Conservation (phyloP, 2,329 filamentous ascomycete species). For the Pseudovirgaria hyperparasitica region DNA sequence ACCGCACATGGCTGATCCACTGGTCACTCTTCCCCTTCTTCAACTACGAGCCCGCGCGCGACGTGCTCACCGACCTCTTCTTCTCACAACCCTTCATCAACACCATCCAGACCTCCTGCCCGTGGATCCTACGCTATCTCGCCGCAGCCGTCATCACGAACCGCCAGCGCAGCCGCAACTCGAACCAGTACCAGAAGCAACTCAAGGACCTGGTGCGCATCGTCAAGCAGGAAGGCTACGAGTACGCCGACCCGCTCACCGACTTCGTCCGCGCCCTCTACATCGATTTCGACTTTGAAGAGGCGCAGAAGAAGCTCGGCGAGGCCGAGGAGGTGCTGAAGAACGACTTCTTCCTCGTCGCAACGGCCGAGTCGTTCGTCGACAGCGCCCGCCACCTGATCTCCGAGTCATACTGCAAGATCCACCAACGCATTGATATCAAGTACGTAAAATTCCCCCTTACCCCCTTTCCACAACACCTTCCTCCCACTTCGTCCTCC, state of each 20-base stretch:
- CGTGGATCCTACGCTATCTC: constrained; percentile 92
- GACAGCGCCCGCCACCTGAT: constrained; percentile 92
- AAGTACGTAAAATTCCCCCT: constrained; percentile 40
- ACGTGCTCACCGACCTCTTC: constrained; percentile 87
- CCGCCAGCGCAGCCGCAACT: constrained; percentile 54
- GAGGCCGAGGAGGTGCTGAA: constrained; percentile 85
- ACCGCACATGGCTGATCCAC: constrained; percentile 95
- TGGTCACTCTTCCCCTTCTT: constrained; percentile 98
- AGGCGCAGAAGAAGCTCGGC: constrained; percentile 77
- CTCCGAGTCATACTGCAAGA: constrained; percentile 99
- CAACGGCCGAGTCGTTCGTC: constrained; percentile 75
- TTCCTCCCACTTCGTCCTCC: constrained; percentile 1
- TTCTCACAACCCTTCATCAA: constrained; percentile 98
- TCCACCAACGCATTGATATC: constrained; percentile 96
- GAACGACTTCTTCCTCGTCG: constrained; percentile 88
- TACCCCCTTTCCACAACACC: neutral
- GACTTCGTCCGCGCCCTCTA: constrained; percentile 94
- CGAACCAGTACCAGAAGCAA: constrained; percentile 96
- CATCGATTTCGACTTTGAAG: constrained; percentile 94
- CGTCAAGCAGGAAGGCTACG: constrained; percentile 92
- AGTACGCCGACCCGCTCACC: constrained; percentile 92
- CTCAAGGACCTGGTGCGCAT: constrained; percentile 94
- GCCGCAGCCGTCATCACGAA: constrained; percentile 91
- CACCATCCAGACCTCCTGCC: constrained; percentile 95
- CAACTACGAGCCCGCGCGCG: constrained; percentile 87